Conservation (phyloP, 352 stramenopile genomes). For the Pilasporangium apinafurcum region DNA sequence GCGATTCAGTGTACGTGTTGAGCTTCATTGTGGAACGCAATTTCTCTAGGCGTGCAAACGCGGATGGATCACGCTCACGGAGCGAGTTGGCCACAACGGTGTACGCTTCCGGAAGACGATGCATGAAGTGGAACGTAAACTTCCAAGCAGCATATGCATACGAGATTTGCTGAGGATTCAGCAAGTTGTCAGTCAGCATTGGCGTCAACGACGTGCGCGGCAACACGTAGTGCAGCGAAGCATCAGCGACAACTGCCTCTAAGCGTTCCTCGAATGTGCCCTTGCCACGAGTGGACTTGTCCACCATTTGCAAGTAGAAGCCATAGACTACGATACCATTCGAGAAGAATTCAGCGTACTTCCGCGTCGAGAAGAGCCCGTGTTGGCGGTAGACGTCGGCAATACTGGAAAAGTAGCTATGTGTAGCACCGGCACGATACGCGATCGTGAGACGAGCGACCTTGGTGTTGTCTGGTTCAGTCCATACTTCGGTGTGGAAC, state of each 20-base stretch:
- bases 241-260: constrained; percentile 54
- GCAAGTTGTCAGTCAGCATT: constrained; percentile 69
- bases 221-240: constrained; percentile 80
- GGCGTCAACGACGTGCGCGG: constrained; percentile 78
- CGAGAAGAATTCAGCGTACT: constrained; percentile 84
- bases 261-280: constrained; percentile 67
- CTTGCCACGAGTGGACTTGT: constrained; percentile 37
- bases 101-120: constrained; percentile 75
- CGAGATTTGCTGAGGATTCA: constrained; percentile 74
- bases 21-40: constrained; percentile 80
- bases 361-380: constrained; percentile 75
- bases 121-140: constrained; percentile 87
- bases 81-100: constrained; percentile 75
- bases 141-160: constrained; percentile 86
- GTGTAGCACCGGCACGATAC: constrained; percentile 69
- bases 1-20: constrained; percentile 84
- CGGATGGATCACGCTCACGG: constrained; percentile 64
- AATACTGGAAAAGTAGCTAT: constrained; percentile 86
- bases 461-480: constrained; percentile 62
- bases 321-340: constrained; percentile 82
- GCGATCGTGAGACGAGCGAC: constrained; percentile 75
- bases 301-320: constrained; percentile 78
- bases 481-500: constrained; percentile 79
- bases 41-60: constrained; percentile 71
- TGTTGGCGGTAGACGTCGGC: constrained; percentile 82